Evolutionary conservation across 768 basidiomycete genomes (phyloP).

Genomic region (Kwoniella heveanensis): DNA sequence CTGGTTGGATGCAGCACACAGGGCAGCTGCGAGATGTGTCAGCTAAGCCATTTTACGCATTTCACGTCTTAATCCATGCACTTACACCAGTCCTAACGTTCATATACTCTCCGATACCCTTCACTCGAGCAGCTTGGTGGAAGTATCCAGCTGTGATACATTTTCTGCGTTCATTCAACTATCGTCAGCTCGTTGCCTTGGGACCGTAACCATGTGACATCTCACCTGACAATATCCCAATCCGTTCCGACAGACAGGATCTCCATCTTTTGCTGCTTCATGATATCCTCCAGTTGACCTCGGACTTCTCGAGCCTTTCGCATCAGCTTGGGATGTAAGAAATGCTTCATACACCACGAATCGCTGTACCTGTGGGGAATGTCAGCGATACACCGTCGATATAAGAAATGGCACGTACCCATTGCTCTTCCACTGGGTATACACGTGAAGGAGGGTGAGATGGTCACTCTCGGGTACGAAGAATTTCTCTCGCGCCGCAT

Average conservation of each 20-base stretch:
- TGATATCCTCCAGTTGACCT: conserved; percentile 94
- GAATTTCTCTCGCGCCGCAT: conserved; percentile 97
- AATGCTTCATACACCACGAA: conserved; percentile 92
- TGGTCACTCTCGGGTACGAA: conserved; percentile 98
- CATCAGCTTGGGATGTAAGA: conserved; percentile 92
- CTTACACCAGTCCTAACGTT: conserved; percentile 80
- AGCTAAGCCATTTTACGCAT: background rate
- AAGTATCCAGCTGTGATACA: conserved; percentile 97
- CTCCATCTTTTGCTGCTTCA: conserved; percentile 98
- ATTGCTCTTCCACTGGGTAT: conserved; percentile 97
- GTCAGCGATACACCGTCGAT: conserved; percentile 19
- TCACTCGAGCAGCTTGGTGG: conserved; percentile 96
- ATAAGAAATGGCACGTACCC: conserved; percentile 63
- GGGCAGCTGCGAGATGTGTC: conserved; percentile 61
- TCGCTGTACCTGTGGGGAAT: conserved; percentile 72
- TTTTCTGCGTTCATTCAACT: conserved; percentile 64
- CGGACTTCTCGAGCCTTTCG: conserved; percentile 95
- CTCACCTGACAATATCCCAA: conserved; percentile 81
- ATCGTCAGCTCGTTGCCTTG: background rate
- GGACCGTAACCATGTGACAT: background rate
- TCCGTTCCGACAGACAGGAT: conserved; percentile 88
- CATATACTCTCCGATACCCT: conserved; percentile 98
- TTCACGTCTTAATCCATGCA: background rate
- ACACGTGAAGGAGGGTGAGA: conserved; percentile 90
- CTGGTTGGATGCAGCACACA: conserved; percentile 96